Evolutionary conservation across 2,329 filamentous ascomycete genomes (phyloP).

Genomic region (Paecilomyces sp.): DNA sequence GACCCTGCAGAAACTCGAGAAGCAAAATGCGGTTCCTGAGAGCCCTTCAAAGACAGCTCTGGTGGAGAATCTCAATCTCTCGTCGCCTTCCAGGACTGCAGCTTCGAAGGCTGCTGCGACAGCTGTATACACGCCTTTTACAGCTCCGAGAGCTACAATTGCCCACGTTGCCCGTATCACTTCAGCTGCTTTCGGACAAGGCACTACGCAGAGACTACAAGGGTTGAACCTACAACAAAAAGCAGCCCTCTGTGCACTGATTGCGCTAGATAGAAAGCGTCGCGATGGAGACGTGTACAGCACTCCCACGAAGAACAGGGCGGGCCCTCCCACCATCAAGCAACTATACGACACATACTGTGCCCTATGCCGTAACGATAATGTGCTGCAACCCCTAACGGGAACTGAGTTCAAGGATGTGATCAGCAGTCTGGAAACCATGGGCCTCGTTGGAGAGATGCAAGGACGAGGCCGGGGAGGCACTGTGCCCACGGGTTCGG

Average conservation of each 20-base stretch:
- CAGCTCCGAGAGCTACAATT: constrained; percentile 81
- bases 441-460: constrained; percentile 68
- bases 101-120: constrained; percentile 32
- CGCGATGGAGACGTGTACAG: constrained; percentile 35
- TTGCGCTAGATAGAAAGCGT: constrained; percentile 73
- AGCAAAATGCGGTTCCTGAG: constrained; percentile 46
- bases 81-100: constrained; percentile 39
- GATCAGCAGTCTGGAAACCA: constrained; percentile 77
- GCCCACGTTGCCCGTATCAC: constrained; percentile 89
- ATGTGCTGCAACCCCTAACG: constrained; percentile 82
- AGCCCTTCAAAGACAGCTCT: constrained; percentile 71
- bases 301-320: constrained; percentile 55
- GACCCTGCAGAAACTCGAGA: constrained; percentile 65
- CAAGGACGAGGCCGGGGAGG: constrained; percentile 63
- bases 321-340: constrained; percentile 70
- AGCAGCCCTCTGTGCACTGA: constrained; percentile 80
- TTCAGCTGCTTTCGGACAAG: constrained; percentile 81
- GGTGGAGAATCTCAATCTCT: constrained; percentile 72
- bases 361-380: constrained; percentile 73
- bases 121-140: constrained; percentile 61
- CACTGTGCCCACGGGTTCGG: constrained; percentile 43
- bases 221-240: constrained; percentile 94
- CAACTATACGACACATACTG: constrained; percentile 78
- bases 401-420: constrained; percentile 93
- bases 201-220: constrained; percentile 74